phyloP scores from a whole-genome alignment of 176 grass and related monocot species.

The Bromus sterilis region DNA sequence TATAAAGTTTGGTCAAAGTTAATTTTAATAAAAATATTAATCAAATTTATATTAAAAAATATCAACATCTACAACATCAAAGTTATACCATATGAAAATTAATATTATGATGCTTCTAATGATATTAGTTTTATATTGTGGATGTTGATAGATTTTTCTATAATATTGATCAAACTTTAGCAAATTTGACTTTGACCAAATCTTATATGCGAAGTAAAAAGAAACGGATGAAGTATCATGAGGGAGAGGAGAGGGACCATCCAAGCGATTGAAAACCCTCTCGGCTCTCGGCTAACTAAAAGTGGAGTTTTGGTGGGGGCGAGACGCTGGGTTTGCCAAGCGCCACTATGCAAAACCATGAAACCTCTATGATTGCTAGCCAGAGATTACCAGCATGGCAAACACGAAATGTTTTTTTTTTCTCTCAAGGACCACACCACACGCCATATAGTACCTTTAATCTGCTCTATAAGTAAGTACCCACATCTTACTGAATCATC shows the following conservation, averaged over 20 bases:
- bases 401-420: constrained; percentile 3
- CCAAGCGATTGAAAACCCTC: not conserved
- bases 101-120: no score
- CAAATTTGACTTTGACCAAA: no score
- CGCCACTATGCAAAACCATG: constrained; percentile 9
- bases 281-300: not conserved
- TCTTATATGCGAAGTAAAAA: no score
- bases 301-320: not conserved
- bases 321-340: not conserved
- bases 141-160: no score
- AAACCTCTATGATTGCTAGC: constrained; percentile 11
- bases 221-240: no score
- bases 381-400: not conserved
- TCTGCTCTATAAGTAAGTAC: not conserved
- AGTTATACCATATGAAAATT: no score
- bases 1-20: no score
- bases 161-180: no score
- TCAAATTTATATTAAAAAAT: no score
- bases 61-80: no score
- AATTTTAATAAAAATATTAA: no score
- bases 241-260: not conserved
- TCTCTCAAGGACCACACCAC: not conserved
- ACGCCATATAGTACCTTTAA: not conserved
- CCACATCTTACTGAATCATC: not conserved
- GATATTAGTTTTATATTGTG: no score